Evolutionary conservation across 1,284 basidiomycete species (phyloP).

Genomic region (Entoloma clypeatum): DNA sequence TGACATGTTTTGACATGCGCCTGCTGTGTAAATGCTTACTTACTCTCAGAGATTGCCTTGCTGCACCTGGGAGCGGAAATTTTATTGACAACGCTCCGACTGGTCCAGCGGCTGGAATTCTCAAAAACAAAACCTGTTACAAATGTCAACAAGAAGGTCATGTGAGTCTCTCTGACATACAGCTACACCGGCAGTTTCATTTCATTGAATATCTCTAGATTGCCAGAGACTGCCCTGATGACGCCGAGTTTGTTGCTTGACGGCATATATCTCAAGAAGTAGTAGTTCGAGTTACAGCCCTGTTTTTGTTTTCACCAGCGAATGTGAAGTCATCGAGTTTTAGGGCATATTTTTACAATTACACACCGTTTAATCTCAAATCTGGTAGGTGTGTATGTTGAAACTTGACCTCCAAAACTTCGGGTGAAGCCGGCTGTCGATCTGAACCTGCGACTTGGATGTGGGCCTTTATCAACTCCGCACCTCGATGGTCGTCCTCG

Average conservation of each 20-base stretch:
- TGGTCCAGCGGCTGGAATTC: slow-evolving; percentile 34
- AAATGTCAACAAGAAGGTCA: slow-evolving; percentile 84
- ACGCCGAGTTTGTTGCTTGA: slow-evolving; percentile 45
- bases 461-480: too few relatives aligned
- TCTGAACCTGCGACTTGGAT: slow-evolving; percentile 2
- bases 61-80: slow-evolving; percentile 50
- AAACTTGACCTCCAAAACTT: too few relatives aligned
- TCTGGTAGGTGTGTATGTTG: too few relatives aligned
- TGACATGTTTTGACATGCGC: slow-evolving; percentile 6
- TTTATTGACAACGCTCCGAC: slow-evolving; percentile 44
- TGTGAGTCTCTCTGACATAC: slow-evolving; percentile 37
- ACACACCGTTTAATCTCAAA: too few relatives aligned
- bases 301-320: too few relatives aligned
- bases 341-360: too few relatives aligned
- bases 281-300: too few relatives aligned
- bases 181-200: slow-evolving; percentile 2
- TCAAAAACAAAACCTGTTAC: slow-evolving; percentile 77
- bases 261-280: slow-evolving; percentile 15
- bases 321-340: too few relatives aligned
- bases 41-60: slow-evolving; percentile 71
- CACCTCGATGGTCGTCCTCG: too few relatives aligned
- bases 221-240: slow-evolving; percentile 75
- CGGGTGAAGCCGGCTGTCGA: too few relatives aligned
- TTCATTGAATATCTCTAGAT: slow-evolving; percentile 43
- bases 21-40: slow-evolving; percentile 4